Evolutionary conservation across 2,329 filamentous ascomycete genomes (phyloP), one percentile per base, ranked within the genome.

Genomic region (Hirsutella minnesotensis): DNA sequence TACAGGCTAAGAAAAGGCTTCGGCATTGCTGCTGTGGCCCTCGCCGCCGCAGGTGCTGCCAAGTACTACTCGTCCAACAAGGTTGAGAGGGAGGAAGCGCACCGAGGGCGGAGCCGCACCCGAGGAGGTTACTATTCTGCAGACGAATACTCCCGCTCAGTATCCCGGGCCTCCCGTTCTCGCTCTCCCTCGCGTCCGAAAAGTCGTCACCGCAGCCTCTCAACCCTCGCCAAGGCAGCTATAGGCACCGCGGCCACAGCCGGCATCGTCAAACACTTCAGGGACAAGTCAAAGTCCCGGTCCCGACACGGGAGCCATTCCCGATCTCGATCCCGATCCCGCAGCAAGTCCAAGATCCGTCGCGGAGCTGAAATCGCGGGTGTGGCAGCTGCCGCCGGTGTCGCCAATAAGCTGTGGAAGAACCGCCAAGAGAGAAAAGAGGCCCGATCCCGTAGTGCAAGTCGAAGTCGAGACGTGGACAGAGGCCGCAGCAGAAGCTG

Each of bases 51-150:
- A 3, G 78, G 77, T n/a, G 77, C 77, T 5, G 70, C 76, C 47
- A 80, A 81, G 54, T 80, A 79, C 53, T 73, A 75, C 55, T 72
- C 79, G 48, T 69, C 72, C 50, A 74, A 68, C 58, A 79, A 76
- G 53, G 58, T 72, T 37, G 74, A 80, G 37, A 76, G 72, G 53
- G 77, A 79, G 48, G 77, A 81, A 51, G 57, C 67, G 13, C 62
- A 48, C 24, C 72, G 78, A 40, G 78, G 78, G 9, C 72, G 77
- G 37, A 72, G 70, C 51, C 68, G 72, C 27, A 68, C 62, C 35
- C 66, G 73, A 33, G 57, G 61, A 31, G 60, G 61, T 42, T 60
- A 62, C 33, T 50, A 66, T 45, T 69, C 66, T 2, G 53, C 56
- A 35, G 65, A 63, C 38, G 62, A 68, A 42, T 65, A 66, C 53